Base-by-base conservation (phyloP, 139 green algal species). In the Volvox africanus region DNA sequence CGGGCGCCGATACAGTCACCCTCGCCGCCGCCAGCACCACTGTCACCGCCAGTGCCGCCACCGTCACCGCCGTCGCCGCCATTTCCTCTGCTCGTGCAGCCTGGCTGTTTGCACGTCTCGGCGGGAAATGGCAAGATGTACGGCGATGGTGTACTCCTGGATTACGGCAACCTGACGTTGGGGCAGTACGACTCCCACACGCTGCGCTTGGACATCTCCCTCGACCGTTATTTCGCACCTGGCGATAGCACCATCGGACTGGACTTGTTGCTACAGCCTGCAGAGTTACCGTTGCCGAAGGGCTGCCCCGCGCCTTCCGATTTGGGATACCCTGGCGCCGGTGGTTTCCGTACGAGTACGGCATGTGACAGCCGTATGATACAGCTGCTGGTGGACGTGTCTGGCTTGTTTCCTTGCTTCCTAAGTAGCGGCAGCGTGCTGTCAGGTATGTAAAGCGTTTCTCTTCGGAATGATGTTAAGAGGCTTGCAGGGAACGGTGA, bases 131-230 rank as follows among this genome's bases (percentile, higher is more conserved):
- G 82, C 62, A 36, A 37, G 14, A 75, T 88, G 33, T 88, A 80
- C 65, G 22, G 55, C 35, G 35, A 88, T 36, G 65, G 82, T 20
- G 16, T 16, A 12, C 65, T 88, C 3, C 26, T 67, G 21, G 82
- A 88, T 37, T 67, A 65, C 65, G 82, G 82, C 65, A 88, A 88
- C n/a, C 28, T 88, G 24, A 80, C 82, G 26, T 18, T 88, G 22
- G n/a, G 18, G 9, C 22, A 19, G 65, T 44, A 80, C 35, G 36
- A 88, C 35, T 50, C 61, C 33, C 82, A 22, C 67, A 88, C 82
- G 35, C 20, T 88, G 5, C 22, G 28, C 22, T 11, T 88, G 12
- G 65, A 79, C 82, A 36, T 88, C 9, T 36, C 65, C 13, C 65
- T 88, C 5, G 2, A 16, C 35, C 33, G 35, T 32, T 80, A n/a